These are phyloP conservation scores for Amanita thiersii DNA, from an alignment of 768 basidiomycete species.

Conservation along the genomic window DNA sequence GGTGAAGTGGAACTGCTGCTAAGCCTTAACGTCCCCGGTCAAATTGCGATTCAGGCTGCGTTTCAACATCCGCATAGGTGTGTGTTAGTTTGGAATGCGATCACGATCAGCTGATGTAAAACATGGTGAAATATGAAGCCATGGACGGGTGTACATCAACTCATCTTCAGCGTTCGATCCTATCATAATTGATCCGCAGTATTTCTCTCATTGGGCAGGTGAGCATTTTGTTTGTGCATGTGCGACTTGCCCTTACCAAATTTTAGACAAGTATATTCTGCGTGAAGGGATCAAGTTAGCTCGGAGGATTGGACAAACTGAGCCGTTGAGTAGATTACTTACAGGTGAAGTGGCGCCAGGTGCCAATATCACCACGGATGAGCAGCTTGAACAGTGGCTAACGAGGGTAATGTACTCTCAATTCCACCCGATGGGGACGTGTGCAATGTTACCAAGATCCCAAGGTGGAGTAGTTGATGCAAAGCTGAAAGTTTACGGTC, in stretches of 20 bases:
- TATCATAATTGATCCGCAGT: constrained; percentile 59
- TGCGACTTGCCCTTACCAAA: constrained; percentile 1
- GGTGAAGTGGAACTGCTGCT: constrained; percentile 53
- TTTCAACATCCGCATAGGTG: constrained; percentile 57
- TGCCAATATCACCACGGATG: constrained; percentile 40
- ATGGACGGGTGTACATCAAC: constrained; percentile 57
- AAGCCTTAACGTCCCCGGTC: constrained; percentile 26
- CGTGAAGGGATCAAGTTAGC: constrained; percentile 58
- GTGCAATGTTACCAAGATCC: constrained; percentile 21
- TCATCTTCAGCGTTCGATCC: constrained; percentile 49
- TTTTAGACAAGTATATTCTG: constrained; percentile 35
- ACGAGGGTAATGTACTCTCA: constrained; percentile 36
- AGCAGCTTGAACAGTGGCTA: constrained; percentile 45
- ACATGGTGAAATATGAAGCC: constrained; percentile 19
- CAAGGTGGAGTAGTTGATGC: constrained; percentile 26
- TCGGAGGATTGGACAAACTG: constrained; percentile 41
- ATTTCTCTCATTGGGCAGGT: constrained; percentile 50
- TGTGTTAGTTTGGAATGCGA: constrained; percentile 1
- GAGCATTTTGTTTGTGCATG: constrained; percentile 7
- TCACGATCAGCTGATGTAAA: not conserved
- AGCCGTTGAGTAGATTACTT: constrained; percentile 39
- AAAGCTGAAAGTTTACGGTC: constrained; percentile 24
- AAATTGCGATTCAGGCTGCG: constrained; percentile 53
- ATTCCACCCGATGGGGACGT: constrained; percentile 42
- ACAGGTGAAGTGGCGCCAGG: constrained; percentile 1